Evolutionary conservation across 176 grass and related monocot genomes (phyloP), one percentile per base, ranked within the genome.

Genomic region (Musa troglodytarum): DNA sequence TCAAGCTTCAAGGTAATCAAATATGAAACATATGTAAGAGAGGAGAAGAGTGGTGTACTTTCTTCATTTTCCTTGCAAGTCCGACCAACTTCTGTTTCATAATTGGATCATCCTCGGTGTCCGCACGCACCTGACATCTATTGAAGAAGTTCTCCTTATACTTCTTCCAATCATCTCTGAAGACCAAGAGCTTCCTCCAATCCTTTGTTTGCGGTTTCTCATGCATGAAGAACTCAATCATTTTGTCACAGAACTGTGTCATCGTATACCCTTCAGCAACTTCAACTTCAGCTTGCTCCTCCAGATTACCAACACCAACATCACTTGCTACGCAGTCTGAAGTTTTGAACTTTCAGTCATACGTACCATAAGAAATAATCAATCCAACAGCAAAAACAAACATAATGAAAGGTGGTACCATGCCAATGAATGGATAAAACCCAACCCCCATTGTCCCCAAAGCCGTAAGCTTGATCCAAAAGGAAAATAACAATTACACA

Each of bases 11-110:
- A 14, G 34, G 65, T 15, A 34, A 68, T 34, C 65, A 34, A 34
- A 14, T 12, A 52, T 12, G 11, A 7, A 52, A 72, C 8, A 28
- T 69, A 61, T 22, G 52, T 11, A 68, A 23, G 51, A 23, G 74
- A 81, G 50, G 10, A 50, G 29, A 68, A 56, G 25, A 71, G 15
- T 34, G 74, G 63, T 15, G 29, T 69, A 90, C 93, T 88, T 87
- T 97, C 80, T 97, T 93, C 52, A 97, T 64, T 93, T 93, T 97
- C 79, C 90, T 92, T 49, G 88, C 88, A 75, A 97, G 84, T 43
- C 85, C 78, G 83, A 87, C 79, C 74, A 97, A 82, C 81, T 93
- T 97, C 79, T 88, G 77, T 68, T 97, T 92, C 65, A 77, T 21
- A 12, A 28, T 50, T 15, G 81, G 76, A 73, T 97, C 86, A 77